Base-by-base conservation (phyloP, 495 filamentous ascomycete genomes). In the Lophium mytilinum region DNA sequence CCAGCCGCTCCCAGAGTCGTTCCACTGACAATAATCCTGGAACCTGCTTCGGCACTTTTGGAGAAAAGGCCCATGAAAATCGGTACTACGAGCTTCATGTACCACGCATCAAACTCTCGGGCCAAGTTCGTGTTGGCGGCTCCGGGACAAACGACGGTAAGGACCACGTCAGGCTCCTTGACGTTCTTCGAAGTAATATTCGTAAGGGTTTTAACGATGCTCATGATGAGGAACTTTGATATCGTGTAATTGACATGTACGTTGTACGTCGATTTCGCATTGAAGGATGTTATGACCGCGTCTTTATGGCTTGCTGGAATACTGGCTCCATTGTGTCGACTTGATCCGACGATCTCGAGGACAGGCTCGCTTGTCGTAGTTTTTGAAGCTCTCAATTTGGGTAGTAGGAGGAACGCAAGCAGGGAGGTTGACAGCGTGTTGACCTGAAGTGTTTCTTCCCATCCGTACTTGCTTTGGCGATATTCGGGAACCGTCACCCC, bases 391-490 rank as follows among this genome's bases (percentile, higher is more conserved):
- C 51, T 45, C 35, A 78, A 45, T 40, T 69, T 66, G 0, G 81
- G 81, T 1, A 87, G 70, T 18, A 87, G 63, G 0, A 83, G 66
- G 15, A 82, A 33, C 0, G 73, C 80, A 30, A 87, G 67, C 2
- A 86, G 62, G 9, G 75, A 70, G 0, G 81, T 84, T 3, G 78
- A 79, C 3, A 87, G 67, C 0, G 77, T 73, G 58, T 87, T 85
- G 49, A 85, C 78, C 61, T 83, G 79, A 10, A 85, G 15, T 0
- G 69, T 71, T 51, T 75, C 67, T 56, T 87, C 84, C 71, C 73
- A 80, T 1, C 76, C 78, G 17, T 83, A 40, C 4, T 52, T 35
- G 3, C 43, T 19, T 14, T 19, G 12, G n/a, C 37, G 10, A 37
- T 30, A 56, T 9, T 34, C 42, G 10, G 19, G 11, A 11, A 45